Evolutionary conservation across 2,329 filamentous ascomycete genomes (phyloP), one percentile per base, ranked within the genome.

Genomic region (Aphanoascus verrucosus): DNA sequence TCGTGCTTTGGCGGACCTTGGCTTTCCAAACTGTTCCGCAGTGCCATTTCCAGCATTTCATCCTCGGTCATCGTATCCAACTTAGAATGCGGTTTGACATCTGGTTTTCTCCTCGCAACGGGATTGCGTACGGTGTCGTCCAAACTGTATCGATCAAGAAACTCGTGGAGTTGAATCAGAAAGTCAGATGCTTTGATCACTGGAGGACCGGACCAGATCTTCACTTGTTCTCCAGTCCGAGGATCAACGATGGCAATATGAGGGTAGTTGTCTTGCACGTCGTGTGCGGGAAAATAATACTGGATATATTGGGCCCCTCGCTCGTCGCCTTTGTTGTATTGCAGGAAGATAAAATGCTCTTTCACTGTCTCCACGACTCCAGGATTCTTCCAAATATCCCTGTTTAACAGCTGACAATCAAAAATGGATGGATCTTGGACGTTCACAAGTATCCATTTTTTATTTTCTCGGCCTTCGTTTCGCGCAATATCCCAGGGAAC

Each of bases 161-260:
- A 98, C 69, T 97, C 91, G 64, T 88, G 86, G 1, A 98, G 77
- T 65, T 96, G 88, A 64, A 89, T 88, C 56, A 94, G 80, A 62
- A 98, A 97, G 12, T 96, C 90, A 8, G 78, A 67, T 0, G 88
- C 73, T 38, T 78, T 79, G 0, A 90, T 84, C 52, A 90, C 86
- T 1, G 90, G 88, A 7, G 81, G 77, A 1, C 91, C 90, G 12
- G 86, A 89, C 91, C 93, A 97, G 1, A 90, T 81, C 73, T 98
- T 98, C 67, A 98, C 87, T 69, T 96, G 89, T 71, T 98, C 93
- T 56, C 93, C 93, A 0, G 93, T 98, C 56, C 93, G 80, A 1
- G 93, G 93, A 62, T 98, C 93, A 57, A 98, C 82, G 57, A 98
- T 95, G 43, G 89, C 88, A 54, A 97, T 93, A 66, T 98, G 90